A percentile compares a stretch with the other conserved stretches of the same genome.
phyloP scores from a whole-genome alignment of 1,284 basidiomycete genomes.

The Rugiboletus extremiorientalis region DNA sequence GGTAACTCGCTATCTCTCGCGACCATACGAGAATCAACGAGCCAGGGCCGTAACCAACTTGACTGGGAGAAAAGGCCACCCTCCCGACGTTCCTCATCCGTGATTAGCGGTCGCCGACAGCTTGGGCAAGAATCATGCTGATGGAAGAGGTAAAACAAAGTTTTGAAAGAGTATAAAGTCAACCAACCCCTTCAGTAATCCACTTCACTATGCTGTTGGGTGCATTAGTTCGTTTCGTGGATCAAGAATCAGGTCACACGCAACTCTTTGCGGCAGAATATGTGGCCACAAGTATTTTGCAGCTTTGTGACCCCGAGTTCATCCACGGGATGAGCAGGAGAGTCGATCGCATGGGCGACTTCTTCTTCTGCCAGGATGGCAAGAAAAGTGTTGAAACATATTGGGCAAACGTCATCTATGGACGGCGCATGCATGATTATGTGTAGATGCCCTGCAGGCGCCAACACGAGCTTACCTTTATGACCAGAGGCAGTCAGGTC shows the following conservation, averaged over 20 bases:
- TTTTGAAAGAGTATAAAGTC: constrained; percentile 1
- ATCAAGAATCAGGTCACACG: constrained; percentile 11
- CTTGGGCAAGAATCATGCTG: constrained; percentile 64
- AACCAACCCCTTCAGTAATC: constrained; percentile 56
- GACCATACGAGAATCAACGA: constrained; percentile 22
- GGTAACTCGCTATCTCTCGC: constrained; percentile 12
- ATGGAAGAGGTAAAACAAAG: constrained; percentile 7
- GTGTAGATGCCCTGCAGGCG: background rate
- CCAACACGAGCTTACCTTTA: constrained; percentile 30
- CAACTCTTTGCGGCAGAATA: constrained; percentile 77
- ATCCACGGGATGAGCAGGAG: constrained; percentile 66
- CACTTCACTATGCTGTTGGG: constrained; percentile 57
- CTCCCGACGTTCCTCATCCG: constrained; percentile 16
- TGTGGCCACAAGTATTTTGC: constrained; percentile 60
- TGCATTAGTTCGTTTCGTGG: constrained; percentile 14
- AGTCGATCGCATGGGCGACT: constrained; percentile 67
- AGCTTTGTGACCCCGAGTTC: constrained; percentile 67
- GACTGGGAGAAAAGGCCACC: background rate
- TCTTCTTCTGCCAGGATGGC: constrained; percentile 73
- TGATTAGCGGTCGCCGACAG: constrained; percentile 51
- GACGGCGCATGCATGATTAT: background rate
- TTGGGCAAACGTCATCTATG: constrained; percentile 64
- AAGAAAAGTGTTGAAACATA: constrained; percentile 64
- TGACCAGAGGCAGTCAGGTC: constrained; percentile 40
- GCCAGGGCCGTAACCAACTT: constrained; percentile 26